Base-by-base conservation (phyloP, 805 yeast species). In the Lipomyces oligophaga region DNA sequence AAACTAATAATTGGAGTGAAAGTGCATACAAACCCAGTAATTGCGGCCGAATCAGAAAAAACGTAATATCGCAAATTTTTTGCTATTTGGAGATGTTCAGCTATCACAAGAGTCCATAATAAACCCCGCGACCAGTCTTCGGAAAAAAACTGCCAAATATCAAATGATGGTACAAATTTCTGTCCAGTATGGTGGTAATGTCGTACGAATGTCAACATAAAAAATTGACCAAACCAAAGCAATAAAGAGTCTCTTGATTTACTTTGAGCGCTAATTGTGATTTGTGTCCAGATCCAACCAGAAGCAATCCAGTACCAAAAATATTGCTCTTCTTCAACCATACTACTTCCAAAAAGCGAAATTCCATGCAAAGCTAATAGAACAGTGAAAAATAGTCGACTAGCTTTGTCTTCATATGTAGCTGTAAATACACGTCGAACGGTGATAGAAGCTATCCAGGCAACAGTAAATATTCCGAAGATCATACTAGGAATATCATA, bases 311-410 rank as follows among this genome's bases (percentile, higher is more conserved):
- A 84, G 85, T 95, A 93, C 98, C 98, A 93, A 15, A 89, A 64
- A 61, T 89, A 96, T 61, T 93, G 95, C 61, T 93, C 98, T 63
- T 93, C 98, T 60, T 93, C 98, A 15, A 93, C 83, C 47, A 89
- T 71, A 22, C 96, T 89, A 50, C 94, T 86, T 8, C 89, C 96
- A 67, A 89, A 86, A 54, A 82, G 73, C 0, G 85, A 73, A 0
- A 71, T 30, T 2, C 81, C 75, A 43, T 80, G 73, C 0, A 70
- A 38, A 32, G 73, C 34, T 16, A 68, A 37, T 57, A 60, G 60
- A 45, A 45, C 41, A 16, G 58, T 63, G 25, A 59, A 58, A 8
- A 49, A 54, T 4, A 47, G 58, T 3, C 34, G 25, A 10, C 34
- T 16, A 2, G 40, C 15, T 2, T 16, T 6, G 38, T 41, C 38